Percentiles rank a stretch among this genome's conserved stretches.
These are phyloP conservation scores for Discostella stelligera DNA, from an alignment of 352 stramenopile species.

Conservation along the genomic window DNA sequence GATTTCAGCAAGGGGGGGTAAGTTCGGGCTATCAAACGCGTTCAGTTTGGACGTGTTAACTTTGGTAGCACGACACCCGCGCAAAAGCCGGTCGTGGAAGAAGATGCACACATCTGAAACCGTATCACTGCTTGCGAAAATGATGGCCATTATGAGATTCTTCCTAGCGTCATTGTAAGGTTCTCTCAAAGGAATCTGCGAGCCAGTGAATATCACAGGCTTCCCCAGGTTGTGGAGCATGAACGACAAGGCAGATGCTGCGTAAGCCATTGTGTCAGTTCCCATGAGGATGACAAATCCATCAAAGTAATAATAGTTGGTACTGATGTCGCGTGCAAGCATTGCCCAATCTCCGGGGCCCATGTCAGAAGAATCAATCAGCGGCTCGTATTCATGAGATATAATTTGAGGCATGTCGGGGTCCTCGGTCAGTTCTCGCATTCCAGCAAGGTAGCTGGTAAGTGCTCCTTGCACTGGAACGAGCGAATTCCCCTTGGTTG, in stretches of 20 bases:
- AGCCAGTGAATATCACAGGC: conserved; percentile 92
- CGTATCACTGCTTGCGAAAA: conserved; percentile 61
- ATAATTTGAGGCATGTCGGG: conserved; percentile 54
- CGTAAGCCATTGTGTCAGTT: conserved; percentile 96
- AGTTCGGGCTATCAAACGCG: conserved; percentile 95
- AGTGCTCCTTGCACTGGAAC: conserved; percentile 47
- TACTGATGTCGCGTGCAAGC: conserved; percentile 92
- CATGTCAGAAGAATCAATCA: conserved; percentile 87
- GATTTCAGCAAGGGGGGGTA: conserved; percentile 88
- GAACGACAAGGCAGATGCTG: conserved; percentile 91
- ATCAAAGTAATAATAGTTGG: conserved; percentile 91
- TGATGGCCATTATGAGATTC: conserved; percentile 93
- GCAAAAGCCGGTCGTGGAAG: conserved; percentile 92
- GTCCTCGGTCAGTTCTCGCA: conserved; percentile 55
- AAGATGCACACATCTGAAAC: conserved; percentile 79
- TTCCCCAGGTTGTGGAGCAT: conserved; percentile 96
- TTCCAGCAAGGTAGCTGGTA: conserved; percentile 51
- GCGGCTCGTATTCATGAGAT: conserved; percentile 50
- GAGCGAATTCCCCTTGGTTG: conserved; percentile 31
- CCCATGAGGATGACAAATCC: conserved; percentile 94
- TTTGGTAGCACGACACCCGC: conserved; percentile 83
- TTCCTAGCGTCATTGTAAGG: conserved; percentile 92
- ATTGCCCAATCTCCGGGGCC: conserved; percentile 87
- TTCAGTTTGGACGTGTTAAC: conserved; percentile 89
- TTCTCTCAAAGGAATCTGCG: conserved; percentile 92